phyloP scores from a whole-genome alignment of 768 basidiomycete genomes.

The Kwoniella dejecticola region DNA sequence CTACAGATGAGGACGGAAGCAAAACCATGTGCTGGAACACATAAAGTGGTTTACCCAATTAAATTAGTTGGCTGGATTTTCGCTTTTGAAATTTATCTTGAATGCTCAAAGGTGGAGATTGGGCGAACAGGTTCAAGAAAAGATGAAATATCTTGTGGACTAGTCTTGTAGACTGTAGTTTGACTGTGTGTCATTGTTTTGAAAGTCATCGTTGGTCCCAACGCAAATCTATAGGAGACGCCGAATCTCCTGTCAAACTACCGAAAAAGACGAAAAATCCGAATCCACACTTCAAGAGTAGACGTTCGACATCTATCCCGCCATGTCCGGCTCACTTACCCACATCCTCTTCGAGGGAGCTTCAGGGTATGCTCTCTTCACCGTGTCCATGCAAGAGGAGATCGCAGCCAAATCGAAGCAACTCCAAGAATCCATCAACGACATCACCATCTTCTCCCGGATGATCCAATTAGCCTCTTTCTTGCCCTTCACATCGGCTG shows the following conservation, averaged over 20 bases:
- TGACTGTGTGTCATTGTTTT: too few relatives aligned
- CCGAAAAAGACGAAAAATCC: background rate
- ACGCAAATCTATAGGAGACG: background rate
- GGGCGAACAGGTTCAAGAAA: too few relatives aligned
- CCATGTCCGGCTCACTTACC: conserved; percentile 61
- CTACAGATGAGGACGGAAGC: background rate
- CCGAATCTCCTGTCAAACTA: background rate
- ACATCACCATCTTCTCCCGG: conserved; percentile 84
- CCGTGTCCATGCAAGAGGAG: conserved; percentile 81
- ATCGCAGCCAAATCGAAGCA: conserved; percentile 76
- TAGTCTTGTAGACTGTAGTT: too few relatives aligned
- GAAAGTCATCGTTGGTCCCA: too few relatives aligned
- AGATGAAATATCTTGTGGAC: too few relatives aligned
- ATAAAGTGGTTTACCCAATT: background rate
- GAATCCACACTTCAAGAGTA: background rate
- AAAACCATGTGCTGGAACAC: background rate
- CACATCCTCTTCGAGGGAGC: conserved; percentile 92
- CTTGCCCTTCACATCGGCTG: conserved; percentile 89
- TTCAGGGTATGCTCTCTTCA: conserved; percentile 90
- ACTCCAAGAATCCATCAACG: conserved; percentile 82
- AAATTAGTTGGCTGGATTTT: background rate
- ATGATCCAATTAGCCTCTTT: conserved; percentile 90
- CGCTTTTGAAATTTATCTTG: conserved; percentile 1
- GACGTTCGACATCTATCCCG: conserved; percentile 3
- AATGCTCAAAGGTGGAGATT: background rate